Conservation (phyloP, 345 rosid genomes). For the Salix udensis region DNA sequence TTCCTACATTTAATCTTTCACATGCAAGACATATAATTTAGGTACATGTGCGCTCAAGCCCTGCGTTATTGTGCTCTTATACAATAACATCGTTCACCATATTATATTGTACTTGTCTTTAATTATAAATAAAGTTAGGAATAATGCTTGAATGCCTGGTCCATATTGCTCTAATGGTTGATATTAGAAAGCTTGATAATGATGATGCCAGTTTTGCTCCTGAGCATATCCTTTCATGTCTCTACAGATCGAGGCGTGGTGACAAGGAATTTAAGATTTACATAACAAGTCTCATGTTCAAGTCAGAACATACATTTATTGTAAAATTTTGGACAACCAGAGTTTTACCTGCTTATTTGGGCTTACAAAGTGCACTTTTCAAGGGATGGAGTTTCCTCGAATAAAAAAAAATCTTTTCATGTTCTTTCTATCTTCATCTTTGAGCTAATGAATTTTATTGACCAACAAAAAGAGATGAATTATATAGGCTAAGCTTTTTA, state of each 20-base stretch:
- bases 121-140: neutral
- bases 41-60: no score
- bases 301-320: no score
- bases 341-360: no score
- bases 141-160: neutral
- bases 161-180: neutral
- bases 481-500: slow-evolving; percentile 29
- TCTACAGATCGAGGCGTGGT: no score
- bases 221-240: neutral
- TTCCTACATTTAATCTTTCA: neutral
- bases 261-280: no score
- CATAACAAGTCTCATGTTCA: no score
- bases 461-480: slow-evolving; percentile 17
- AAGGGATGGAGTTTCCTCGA: fast-evolving
- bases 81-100: no score
- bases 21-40: neutral
- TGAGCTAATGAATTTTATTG: slow-evolving; percentile 13
- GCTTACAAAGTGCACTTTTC: no score
- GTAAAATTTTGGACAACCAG: no score
- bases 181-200: neutral
- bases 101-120: neutral
- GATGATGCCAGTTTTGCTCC: neutral
- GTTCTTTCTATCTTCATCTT: neutral
- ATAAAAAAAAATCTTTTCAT: neutral
- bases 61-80: no score